Conservation (phyloP, 805 yeast genomes). For the Saturnispora gosingensis region DNA sequence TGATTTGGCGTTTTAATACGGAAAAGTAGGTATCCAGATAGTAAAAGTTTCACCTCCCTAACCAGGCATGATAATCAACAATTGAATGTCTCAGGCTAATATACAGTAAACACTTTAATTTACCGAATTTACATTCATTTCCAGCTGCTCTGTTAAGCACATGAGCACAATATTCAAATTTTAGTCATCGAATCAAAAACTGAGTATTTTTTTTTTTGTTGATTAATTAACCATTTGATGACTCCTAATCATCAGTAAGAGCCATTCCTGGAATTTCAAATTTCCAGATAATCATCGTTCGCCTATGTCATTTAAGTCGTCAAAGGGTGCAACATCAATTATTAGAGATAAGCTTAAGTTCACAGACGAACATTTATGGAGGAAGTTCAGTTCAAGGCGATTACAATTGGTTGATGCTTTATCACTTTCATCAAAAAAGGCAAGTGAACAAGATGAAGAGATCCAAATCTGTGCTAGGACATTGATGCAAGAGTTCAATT, state of each 20-base stretch:
- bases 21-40: no score
- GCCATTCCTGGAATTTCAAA: not conserved
- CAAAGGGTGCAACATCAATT: conserved; percentile 28
- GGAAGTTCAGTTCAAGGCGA: conserved; percentile 80
- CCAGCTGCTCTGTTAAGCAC: no score
- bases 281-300: not conserved
- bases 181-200: conserved; percentile 19
- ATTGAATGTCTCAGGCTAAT: no score
- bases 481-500: conserved; percentile 70
- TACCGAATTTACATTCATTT: no score
- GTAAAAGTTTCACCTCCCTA: no score
- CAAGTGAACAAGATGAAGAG: conserved; percentile 84
- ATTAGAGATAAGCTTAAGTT: conserved; percentile 61
- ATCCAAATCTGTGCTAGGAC: conserved; percentile 71
- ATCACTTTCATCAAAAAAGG: conserved; percentile 54
- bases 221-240: not conserved
- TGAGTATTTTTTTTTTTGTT: conserved; percentile 19
- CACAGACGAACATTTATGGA: conserved; percentile 79
- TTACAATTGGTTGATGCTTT: conserved; percentile 79
- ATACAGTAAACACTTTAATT: no score
- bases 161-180: not conserved
- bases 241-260: not conserved
- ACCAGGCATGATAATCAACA: no score
- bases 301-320: conserved; percentile 10
- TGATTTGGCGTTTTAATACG: no score